Conservation (phyloP, 176 grass and related monocot species). For the Triticum turgidum region DNA sequence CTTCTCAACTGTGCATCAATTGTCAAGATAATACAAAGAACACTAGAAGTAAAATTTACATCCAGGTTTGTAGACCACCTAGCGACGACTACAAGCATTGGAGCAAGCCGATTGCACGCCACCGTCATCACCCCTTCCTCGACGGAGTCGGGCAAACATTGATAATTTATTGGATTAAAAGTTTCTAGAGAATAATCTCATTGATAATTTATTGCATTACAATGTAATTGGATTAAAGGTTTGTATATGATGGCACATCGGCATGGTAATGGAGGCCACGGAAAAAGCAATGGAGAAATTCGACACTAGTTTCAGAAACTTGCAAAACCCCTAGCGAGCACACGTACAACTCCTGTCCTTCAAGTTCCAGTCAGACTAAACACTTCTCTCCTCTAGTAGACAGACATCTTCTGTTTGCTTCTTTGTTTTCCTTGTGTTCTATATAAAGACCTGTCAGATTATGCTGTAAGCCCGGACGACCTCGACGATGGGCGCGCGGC, state of each 20-base stretch:
- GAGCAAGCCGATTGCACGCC: too few species aligned
- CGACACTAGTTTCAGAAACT: background rate
- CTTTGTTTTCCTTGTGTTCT: background rate
- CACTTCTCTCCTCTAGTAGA: background rate
- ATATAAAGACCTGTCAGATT: slow-evolving; percentile 33
- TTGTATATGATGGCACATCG: background rate
- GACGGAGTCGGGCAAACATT: too few species aligned
- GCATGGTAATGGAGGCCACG: slow-evolving; percentile 4
- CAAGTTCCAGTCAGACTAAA: background rate
- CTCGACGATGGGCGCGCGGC: slow-evolving; percentile 85
- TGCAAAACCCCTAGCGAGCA: background rate
- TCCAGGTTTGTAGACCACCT: too few species aligned
- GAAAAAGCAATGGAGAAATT: slow-evolving; percentile 6
- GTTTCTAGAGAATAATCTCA: background rate
- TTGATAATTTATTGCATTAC: background rate
- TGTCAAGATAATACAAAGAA: too few species aligned
- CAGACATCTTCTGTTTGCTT: background rate
- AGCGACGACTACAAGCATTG: too few species aligned
- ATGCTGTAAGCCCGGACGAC: slow-evolving; percentile 83
- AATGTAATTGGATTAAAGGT: slow-evolving; percentile 1
- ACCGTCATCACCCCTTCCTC: too few species aligned
- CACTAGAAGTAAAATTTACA: too few species aligned
- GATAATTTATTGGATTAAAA: slow-evolving; percentile 23
- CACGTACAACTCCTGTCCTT: background rate
- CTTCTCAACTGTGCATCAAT: too few species aligned